phyloP scores from a whole-genome alignment of 352 stramenopile species.

The Phytophthora citricola region DNA sequence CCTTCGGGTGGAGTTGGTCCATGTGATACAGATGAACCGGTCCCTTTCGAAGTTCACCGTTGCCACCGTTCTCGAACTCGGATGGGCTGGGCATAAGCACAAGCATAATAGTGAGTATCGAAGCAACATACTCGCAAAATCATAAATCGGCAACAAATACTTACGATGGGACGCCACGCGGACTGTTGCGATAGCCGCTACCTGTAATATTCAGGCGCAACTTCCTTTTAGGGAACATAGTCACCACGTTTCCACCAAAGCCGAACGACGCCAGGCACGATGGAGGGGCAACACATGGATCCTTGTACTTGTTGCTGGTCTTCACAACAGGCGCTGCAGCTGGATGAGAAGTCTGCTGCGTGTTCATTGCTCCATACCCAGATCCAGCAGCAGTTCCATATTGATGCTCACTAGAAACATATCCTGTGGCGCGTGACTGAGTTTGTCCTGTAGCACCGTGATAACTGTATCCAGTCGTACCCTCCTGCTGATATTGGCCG shows the following conservation, averaged over 20 bases:
- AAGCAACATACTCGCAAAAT: constrained; percentile 7
- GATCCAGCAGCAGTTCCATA: constrained; percentile 16
- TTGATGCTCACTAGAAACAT: constrained; percentile 14
- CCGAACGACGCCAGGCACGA: constrained; percentile 85
- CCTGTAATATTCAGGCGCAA: constrained; percentile 72
- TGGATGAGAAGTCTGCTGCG: constrained; percentile 23
- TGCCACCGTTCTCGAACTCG: constrained; percentile 56
- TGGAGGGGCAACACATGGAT: constrained; percentile 74
- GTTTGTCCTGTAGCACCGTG: constrained; percentile 5
- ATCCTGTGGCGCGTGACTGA: constrained; percentile 19
- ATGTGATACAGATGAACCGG: constrained; percentile 84
- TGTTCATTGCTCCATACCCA: constrained; percentile 10
- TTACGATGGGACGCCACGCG: constrained; percentile 57
- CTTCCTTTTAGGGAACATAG: constrained; percentile 90
- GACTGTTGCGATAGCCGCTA: constrained; percentile 70
- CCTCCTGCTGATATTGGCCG: constrained; percentile 21
- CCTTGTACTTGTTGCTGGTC: constrained; percentile 85
- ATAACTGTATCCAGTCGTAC: constrained; percentile 15
- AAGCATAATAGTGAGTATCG: constrained; percentile 14
- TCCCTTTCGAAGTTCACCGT: constrained; percentile 80
- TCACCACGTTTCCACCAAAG: constrained; percentile 90
- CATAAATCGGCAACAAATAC: constrained; percentile 13
- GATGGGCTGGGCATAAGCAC: constrained; percentile 43
- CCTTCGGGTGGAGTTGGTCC: constrained; percentile 77
- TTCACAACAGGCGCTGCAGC: constrained; percentile 26